A percentile compares a stretch with the other conserved stretches of the same genome.
phyloP scores from a whole-genome alignment of 805 yeast species.

The Saturnispora diversa region DNA sequence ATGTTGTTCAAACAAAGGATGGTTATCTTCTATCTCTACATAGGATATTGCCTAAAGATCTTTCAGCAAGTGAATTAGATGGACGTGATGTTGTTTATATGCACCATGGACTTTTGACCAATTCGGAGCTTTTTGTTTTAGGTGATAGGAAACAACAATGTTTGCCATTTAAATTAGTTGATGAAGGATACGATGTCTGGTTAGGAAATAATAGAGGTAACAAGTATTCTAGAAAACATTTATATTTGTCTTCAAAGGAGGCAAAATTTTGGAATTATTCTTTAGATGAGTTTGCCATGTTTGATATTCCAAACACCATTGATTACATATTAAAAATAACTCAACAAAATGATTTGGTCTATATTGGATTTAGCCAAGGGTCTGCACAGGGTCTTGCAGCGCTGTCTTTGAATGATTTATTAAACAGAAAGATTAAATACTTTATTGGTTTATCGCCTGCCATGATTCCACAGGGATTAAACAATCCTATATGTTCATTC shows the following conservation, averaged over 20 bases:
- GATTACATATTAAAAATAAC: slow-evolving; percentile 59
- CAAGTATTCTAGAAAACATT: slow-evolving; percentile 80
- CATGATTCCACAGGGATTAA: slow-evolving; percentile 77
- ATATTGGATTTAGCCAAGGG: slow-evolving; percentile 90
- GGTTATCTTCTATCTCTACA: slow-evolving; percentile 74
- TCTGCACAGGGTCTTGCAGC: slow-evolving; percentile 90
- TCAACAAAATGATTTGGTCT: slow-evolving; percentile 39
- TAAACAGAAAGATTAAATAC: slow-evolving; percentile 46
- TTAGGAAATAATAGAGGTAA: slow-evolving; percentile 87
- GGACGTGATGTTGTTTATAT: slow-evolving; percentile 53
- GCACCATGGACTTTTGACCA: slow-evolving; percentile 87
- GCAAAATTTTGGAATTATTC: slow-evolving; percentile 81
- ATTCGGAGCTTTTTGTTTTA: slow-evolving; percentile 58
- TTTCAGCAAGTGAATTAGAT: background rate
- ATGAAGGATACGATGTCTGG: slow-evolving; percentile 90
- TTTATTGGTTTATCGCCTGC: slow-evolving; percentile 92
- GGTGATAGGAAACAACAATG: slow-evolving; percentile 36
- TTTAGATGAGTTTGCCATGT: slow-evolving; percentile 83
- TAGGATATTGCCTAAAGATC: slow-evolving; percentile 38
- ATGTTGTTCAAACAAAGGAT: slow-evolving; percentile 69
- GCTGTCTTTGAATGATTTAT: slow-evolving; percentile 52
- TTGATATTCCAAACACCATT: slow-evolving; percentile 80
- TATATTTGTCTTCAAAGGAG: slow-evolving; percentile 32
- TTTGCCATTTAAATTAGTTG: slow-evolving; percentile 67
- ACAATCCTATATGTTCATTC: slow-evolving; percentile 36